Evolutionary conservation across 2,329 filamentous ascomycete genomes (phyloP), one percentile per base, ranked within the genome.

Genomic region (Ceratocystis variospora): DNA sequence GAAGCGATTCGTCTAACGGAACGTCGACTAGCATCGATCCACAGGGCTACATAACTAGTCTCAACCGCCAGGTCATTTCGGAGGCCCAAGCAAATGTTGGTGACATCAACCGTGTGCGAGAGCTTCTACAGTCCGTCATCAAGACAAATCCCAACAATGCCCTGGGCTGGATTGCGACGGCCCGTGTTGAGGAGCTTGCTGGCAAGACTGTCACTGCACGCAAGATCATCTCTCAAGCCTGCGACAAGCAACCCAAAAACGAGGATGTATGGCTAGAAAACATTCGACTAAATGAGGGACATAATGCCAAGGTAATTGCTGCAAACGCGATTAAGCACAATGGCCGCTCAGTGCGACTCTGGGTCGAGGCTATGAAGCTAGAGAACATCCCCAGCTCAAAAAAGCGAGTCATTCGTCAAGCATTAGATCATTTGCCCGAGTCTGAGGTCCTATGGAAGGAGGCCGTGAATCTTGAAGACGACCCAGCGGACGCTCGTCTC

Each of bases 391-490:
- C 85, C 0, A 83, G 87, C 68, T 89, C 90, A 10, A 96, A 95
- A 76, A 97, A 97, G 77, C 87, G 91, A 73, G 94, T 99, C 6
- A 85, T 96, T 44, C 84, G 92, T 66, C 89, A 95, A 73, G 95
- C 94, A 0, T 80, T 99, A 57, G 90, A 97, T 71, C 87, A 96
- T 72, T 89, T 96, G 50, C 92, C 92, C 0, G 90, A 96, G 72
- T 97, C 93, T 0, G 94, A 97, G 61, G 87, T 89, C 53, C 82
- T 99, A n/a, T 99, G 94, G 94, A 99, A 97, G 74, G 91, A 95
- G 73, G 88, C 93, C 4, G 93, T 99, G 69, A 97, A 97, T 71
- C 78, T 97, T 66, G 94, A 97, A 73, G 93, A 96, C 72, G 88
- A 96, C 71, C 84, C 88, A 0, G 88, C 87, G 37, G 91, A 96